Conservation (phyloP, 1,139 yeast species). For the Lodderomyces oxycetoniae region DNA sequence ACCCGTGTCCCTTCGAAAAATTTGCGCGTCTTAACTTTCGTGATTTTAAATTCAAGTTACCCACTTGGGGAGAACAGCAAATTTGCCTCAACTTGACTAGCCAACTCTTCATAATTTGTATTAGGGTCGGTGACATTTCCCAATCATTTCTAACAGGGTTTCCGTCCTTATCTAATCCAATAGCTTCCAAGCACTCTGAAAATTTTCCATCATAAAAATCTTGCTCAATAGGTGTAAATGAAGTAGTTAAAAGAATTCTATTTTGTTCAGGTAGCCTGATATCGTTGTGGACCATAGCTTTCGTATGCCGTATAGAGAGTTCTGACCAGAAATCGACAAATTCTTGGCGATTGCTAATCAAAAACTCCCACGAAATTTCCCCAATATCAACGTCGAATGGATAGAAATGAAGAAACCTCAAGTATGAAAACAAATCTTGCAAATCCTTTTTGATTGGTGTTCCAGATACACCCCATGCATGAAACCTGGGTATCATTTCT, state of each 20-base stretch:
- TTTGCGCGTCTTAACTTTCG: slow-evolving; percentile 26
- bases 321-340: slow-evolving; percentile 44
- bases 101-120: slow-evolving; percentile 58
- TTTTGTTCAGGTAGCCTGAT: slow-evolving; percentile 74
- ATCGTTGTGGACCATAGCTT: slow-evolving; percentile 74
- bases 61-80: slow-evolving; percentile 80
- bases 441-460: slow-evolving; percentile 75
- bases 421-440: slow-evolving; percentile 63
- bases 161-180: slow-evolving; percentile 57
- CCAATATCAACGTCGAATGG: slow-evolving; percentile 54
- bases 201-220: slow-evolving; percentile 69
- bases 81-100: slow-evolving; percentile 64
- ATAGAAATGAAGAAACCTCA: slow-evolving; percentile 58
- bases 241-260: slow-evolving; percentile 61
- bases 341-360: slow-evolving; percentile 29
- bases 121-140: slow-evolving; percentile 42
- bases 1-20: slow-evolving; percentile 1
- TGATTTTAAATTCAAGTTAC: slow-evolving; percentile 32
- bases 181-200: slow-evolving; percentile 57
- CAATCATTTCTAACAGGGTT: slow-evolving; percentile 48
- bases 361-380: slow-evolving; percentile 34
- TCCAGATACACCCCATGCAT: slow-evolving; percentile 97
- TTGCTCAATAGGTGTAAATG: slow-evolving; percentile 77
- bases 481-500: slow-evolving; percentile 71
- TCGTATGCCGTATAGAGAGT: slow-evolving; percentile 73